phyloP scores from a whole-genome alignment of 1,284 basidiomycete genomes.

The Cryptococcus sp. region DNA sequence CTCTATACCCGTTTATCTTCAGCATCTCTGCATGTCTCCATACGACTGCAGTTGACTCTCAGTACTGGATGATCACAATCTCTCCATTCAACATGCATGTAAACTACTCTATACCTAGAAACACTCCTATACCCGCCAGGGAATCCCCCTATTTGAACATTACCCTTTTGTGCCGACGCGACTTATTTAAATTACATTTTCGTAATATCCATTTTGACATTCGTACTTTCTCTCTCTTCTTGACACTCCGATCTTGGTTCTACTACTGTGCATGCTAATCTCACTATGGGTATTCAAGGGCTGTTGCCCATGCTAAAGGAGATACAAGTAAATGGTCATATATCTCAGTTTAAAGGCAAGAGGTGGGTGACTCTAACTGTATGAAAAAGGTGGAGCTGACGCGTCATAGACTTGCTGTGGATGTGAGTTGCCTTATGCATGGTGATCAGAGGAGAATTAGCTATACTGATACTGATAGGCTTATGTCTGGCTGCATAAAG shows the following conservation, averaged over 20 bases:
- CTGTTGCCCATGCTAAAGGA: slow-evolving; percentile 87
- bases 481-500: slow-evolving; percentile 98
- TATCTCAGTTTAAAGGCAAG: slow-evolving; percentile 76
- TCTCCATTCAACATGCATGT: neutral
- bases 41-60: too few relatives aligned
- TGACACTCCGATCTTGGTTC: too few relatives aligned
- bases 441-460: slow-evolving; percentile 12
- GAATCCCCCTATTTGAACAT: neutral
- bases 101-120: neutral
- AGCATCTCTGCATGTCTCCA: neutral
- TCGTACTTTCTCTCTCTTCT: too few relatives aligned
- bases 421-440: slow-evolving; percentile 6
- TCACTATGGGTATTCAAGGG: slow-evolving; percentile 84
- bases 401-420: slow-evolving; percentile 10
- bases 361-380: slow-evolving; percentile 47
- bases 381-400: slow-evolving; percentile 10
- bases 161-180: neutral
- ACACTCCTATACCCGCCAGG: neutral
- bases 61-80: neutral
- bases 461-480: slow-evolving; percentile 56
- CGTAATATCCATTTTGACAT: neutral
- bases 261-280: neutral
- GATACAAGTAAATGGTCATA: slow-evolving; percentile 70
- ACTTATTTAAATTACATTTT: neutral
- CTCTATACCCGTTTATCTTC: neutral